Evolutionary conservation across 2,329 filamentous ascomycete genomes (phyloP), one percentile per base, ranked within the genome.

Genomic region (Passalora sequoiae): DNA sequence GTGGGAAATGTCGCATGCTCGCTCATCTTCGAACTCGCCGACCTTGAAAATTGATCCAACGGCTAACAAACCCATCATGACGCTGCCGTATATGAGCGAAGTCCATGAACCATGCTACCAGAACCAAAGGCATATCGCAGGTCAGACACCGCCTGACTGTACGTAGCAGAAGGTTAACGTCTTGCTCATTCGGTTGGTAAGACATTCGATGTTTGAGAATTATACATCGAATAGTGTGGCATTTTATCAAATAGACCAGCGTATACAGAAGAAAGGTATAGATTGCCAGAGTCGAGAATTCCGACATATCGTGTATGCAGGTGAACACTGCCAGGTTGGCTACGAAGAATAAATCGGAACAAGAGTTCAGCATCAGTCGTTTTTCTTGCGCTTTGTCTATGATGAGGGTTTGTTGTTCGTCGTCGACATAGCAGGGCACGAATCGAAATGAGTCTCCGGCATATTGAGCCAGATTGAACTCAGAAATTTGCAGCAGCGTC

Each of bases 221-320:
- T 80, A 77, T 25, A 83, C 75, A 59, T 84, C 81, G 59, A 79
- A 82, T 2, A 83, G 64, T 4, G 74, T 73, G 16, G 78, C 74
- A 44, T 80, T 69, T 22, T 82, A 71, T 81, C 81, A 84, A 17
- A 77, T 82, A 43, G 81, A 75, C 80, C 80, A 84, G 6, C 84
- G 66, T 12, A 84, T 66, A 15, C 74, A 61, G 57, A 79, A 71
- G 59, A 75, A 77, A 28, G 75, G 65, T 39, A 77, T 65, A 54
- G 77, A 73, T 21, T 69, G 52, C 19, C 53, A 52, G 1, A 69
- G 50, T 55, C 61, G 50, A 50, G 66, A 63, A 60, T 48, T 74
- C 70, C 53, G 75, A 76, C 49, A 79, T 76, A 25, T 76, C 71
- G 50, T 77, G 72, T 4, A 70, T 66, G 7, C 66, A 66, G 4